phyloP scores from a whole-genome alignment of 192 early-diverging fungal genomes.

The Gryganskiella cystojenkinii region DNA sequence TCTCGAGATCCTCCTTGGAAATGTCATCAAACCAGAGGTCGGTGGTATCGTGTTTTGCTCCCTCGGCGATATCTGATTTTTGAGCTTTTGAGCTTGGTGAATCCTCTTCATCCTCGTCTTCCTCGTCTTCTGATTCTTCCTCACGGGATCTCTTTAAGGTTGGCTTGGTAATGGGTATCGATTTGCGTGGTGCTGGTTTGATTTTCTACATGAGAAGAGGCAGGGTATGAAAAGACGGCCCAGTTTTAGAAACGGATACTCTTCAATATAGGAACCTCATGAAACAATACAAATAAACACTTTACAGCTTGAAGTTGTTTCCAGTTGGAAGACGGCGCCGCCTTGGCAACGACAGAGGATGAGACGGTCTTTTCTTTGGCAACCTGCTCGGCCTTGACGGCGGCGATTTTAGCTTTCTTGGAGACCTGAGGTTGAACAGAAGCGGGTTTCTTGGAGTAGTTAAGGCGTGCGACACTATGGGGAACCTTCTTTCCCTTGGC shows the following conservation, averaged over 20 bases:
- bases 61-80: constrained; percentile 6
- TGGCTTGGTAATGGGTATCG: constrained; percentile 28
- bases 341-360: constrained; percentile 34
- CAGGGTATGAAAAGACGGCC: too few relatives aligned
- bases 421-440: constrained; percentile 18
- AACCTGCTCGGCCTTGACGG: constrained; percentile 5
- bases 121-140: constrained; percentile 25
- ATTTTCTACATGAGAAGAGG: constrained; percentile 22
- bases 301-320: constrained; percentile 57
- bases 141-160: constrained; percentile 21
- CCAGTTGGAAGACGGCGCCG: constrained; percentile 63
- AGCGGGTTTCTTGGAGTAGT: constrained; percentile 26
- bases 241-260: background rate
- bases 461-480: constrained; percentile 17
- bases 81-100: constrained; percentile 9
- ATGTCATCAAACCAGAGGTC: constrained; percentile 68
- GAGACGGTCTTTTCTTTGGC: constrained; percentile 18
- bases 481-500: constrained; percentile 20
- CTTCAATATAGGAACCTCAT: background rate
- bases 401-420: constrained; percentile 12
- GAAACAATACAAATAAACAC: background rate
- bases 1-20: constrained; percentile 56
- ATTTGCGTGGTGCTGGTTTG: constrained; percentile 40
- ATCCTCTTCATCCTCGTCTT: constrained; percentile 41
- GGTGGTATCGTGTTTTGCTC: constrained; percentile 48